Evolutionary conservation across 208 protist genomes (phyloP).

Genomic region (Endotrypanum monterogeii): DNA sequence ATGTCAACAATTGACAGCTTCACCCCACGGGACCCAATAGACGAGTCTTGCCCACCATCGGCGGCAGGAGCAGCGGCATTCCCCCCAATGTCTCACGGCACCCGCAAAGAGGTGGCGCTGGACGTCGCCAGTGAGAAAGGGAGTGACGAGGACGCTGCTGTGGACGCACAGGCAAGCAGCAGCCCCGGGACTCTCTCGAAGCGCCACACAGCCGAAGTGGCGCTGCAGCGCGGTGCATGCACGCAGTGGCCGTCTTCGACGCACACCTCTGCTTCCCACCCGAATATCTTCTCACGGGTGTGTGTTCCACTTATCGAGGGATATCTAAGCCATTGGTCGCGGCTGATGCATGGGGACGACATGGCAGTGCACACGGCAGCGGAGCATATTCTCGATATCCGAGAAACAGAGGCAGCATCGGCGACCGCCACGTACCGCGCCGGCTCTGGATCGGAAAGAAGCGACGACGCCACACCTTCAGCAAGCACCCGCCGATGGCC

Average conservation of each 20-base stretch:
- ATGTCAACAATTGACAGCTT: constrained; percentile 17
- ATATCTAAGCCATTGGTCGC: constrained; percentile 27
- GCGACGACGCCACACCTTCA: neutral
- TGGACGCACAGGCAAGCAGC: neutral
- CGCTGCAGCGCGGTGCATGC: neutral
- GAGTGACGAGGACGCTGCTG: neutral
- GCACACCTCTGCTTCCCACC: neutral
- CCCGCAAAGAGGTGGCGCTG: neutral
- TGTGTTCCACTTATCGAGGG: constrained; percentile 21
- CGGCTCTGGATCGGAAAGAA: neutral
- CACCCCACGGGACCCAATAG: constrained; percentile 1
- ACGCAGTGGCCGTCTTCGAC: neutral
- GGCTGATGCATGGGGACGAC: constrained; percentile 19
- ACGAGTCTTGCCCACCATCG: neutral
- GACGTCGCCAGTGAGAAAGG: neutral
- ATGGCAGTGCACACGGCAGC: constrained; percentile 6
- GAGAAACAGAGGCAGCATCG: neutral
- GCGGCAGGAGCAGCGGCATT: constrained; percentile 3
- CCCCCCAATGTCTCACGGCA: neutral
- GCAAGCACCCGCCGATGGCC: neutral
- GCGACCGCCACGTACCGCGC: neutral
- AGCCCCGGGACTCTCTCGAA: neutral
- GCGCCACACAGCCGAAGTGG: neutral
- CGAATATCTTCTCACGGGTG: constrained; percentile 14
- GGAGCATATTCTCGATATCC: neutral